Percentiles rank a stretch among this genome's conserved stretches.
These are phyloP conservation scores for Inonotus obliquus DNA, from an alignment of 1,284 basidiomycete species.

Conservation along the genomic window DNA sequence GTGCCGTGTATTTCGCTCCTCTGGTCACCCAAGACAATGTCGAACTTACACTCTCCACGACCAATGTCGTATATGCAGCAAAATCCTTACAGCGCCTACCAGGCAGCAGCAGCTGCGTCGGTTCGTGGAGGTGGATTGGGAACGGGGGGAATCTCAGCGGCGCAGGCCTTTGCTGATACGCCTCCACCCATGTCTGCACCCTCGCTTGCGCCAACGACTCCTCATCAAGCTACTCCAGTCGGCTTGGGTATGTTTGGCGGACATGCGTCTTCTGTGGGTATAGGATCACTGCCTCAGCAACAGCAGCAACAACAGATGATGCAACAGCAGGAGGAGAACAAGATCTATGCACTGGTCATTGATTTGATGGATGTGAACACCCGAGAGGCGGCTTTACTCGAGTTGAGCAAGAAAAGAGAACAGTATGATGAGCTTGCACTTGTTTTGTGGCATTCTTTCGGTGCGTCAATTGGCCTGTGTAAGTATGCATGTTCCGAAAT, in stretches of 20 bases:
- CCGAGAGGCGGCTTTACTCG: conserved; percentile 86
- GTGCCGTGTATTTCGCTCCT: not conserved
- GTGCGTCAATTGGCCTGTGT: conserved; percentile 44
- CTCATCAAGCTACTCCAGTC: conserved; percentile 3
- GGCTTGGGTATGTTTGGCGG: conserved; percentile 10
- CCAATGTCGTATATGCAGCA: conserved; percentile 18
- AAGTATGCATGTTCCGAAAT: not conserved
- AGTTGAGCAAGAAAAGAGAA: conserved; percentile 98
- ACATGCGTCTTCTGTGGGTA: not conserved
- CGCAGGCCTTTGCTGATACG: conserved; percentile 14
- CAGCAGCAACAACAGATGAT: not conserved
- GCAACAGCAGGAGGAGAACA: conserved; percentile 61
- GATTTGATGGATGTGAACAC: conserved; percentile 76
- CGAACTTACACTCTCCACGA: conserved; percentile 7
- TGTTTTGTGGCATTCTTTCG: conserved; percentile 98
- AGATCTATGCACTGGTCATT: conserved; percentile 80
- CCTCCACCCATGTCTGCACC: conserved; percentile 18
- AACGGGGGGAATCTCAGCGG: conserved; percentile 3
- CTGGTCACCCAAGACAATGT: not conserved
- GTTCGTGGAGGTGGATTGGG: not conserved
- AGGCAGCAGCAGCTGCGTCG: not conserved
- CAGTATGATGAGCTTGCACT: conserved; percentile 98
- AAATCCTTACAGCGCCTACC: conserved; percentile 6
- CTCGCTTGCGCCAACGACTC: conserved; percentile 10
- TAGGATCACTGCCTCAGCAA: not conserved